These are phyloP conservation scores for Wickerhamomyces strasburgensis DNA, from an alignment of 805 yeast species.

Conservation along the genomic window DNA sequence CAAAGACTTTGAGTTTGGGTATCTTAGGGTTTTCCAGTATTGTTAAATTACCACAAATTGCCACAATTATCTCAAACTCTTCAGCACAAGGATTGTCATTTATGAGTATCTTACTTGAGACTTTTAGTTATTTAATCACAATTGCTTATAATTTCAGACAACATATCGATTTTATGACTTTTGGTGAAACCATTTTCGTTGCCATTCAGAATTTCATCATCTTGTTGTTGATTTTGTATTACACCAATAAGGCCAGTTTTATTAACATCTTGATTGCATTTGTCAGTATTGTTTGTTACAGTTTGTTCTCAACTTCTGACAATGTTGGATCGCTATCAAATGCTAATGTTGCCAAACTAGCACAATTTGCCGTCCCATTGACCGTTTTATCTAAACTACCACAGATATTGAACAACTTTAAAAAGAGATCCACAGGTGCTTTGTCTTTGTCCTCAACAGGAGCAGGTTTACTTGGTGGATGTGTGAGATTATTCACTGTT, in stretches of 20 bases:
- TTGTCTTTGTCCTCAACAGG: conserved; percentile 33
- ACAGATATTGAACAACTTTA: conserved; percentile 34
- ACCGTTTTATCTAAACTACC: conserved; percentile 35
- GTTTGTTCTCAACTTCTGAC: conserved; percentile 19
- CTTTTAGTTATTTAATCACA: conserved; percentile 28
- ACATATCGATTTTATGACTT: conserved; percentile 32
- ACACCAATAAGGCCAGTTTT: conserved; percentile 11
- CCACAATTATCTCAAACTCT: conserved; percentile 26
- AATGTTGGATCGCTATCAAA: conserved; percentile 22
- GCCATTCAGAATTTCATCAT: conserved; percentile 32
- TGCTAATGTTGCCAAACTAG: conserved; percentile 21
- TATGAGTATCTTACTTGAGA: conserved; percentile 29
- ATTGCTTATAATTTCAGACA: conserved; percentile 33
- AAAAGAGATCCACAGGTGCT: conserved; percentile 38
- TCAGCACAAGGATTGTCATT: conserved; percentile 34
- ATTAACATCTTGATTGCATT: conserved; percentile 19
- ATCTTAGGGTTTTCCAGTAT: conserved; percentile 33
- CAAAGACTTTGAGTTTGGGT: conserved; percentile 32
- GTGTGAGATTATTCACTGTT: conserved; percentile 36
- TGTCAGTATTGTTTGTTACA: conserved; percentile 13
- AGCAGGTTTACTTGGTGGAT: conserved; percentile 32
- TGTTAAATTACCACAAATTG: conserved; percentile 39
- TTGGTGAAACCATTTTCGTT: conserved; percentile 34
- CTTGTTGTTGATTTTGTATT: conserved; percentile 25
- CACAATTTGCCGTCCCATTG: conserved; percentile 33